Conservation (phyloP, 2,329 filamentous ascomycete species). For the Aspergillus amoenus region DNA sequence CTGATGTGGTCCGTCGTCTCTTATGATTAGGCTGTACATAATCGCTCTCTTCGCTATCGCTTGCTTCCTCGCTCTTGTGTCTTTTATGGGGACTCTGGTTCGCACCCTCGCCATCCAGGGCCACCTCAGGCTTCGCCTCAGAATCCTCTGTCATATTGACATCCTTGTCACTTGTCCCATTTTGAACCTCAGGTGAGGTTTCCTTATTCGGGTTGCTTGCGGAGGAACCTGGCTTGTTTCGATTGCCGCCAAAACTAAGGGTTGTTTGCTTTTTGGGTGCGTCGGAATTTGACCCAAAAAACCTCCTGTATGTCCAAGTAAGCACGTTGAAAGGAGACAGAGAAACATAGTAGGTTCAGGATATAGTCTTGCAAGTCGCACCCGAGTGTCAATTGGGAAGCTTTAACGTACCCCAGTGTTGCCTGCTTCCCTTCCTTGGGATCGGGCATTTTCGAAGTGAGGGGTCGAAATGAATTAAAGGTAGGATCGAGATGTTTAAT, state of each 20-base stretch:
- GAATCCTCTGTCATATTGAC: slow-evolving; percentile 14
- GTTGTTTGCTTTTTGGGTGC: slow-evolving; percentile 73
- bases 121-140: slow-evolving; percentile 9
- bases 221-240: slow-evolving; percentile 38
- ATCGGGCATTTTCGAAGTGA: slow-evolving; percentile 16
- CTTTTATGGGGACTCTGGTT: slow-evolving; percentile 17
- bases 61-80: slow-evolving; percentile 32
- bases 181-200: not conserved
- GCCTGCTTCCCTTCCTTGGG: slow-evolving; percentile 61
- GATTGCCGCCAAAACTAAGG: slow-evolving; percentile 68
- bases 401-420: slow-evolving; percentile 83
- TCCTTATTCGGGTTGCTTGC: slow-evolving; percentile 29
- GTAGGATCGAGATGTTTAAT: not conserved
- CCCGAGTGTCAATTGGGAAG: slow-evolving; percentile 72
- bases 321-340: not conserved
- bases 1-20: slow-evolving; percentile 38
- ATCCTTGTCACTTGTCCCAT: slow-evolving; percentile 10
- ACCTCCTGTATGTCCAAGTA: slow-evolving; percentile 63
- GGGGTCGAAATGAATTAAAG: not conserved
- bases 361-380: slow-evolving; percentile 44
- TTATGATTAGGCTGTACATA: slow-evolving; percentile 60
- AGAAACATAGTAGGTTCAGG: not conserved
- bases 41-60: slow-evolving; percentile 36
- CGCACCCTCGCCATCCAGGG: slow-evolving; percentile 1
- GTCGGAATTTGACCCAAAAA: slow-evolving; percentile 70